These are phyloP conservation scores for Tephrocybe sp. DNA, from an alignment of 768 basidiomycete genomes.

Conservation along the genomic window DNA sequence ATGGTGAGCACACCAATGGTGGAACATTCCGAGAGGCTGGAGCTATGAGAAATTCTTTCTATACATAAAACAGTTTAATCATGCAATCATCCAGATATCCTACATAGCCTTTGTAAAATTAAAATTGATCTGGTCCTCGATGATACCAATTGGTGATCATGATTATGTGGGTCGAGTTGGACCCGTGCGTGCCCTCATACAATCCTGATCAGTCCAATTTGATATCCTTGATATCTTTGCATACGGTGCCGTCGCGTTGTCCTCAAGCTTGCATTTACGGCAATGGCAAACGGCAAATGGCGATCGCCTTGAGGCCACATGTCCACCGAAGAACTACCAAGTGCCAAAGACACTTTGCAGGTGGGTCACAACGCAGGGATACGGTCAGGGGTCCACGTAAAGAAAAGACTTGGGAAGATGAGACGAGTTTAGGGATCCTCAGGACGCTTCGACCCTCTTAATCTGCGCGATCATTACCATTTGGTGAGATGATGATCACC, in stretches of 20 bases:
- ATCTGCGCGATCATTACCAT: background rate
- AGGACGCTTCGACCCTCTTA: background rate
- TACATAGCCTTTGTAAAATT: background rate
- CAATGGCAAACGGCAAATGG: conserved; percentile 5
- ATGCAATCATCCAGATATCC: background rate
- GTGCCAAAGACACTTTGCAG: conserved; percentile 4
- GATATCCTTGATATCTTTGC: too few relatives aligned
- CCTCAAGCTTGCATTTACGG: conserved; percentile 6
- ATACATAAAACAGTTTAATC: background rate
- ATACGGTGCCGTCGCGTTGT: background rate
- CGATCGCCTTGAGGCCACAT: conserved; percentile 7
- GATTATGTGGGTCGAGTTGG: conserved; percentile 6
- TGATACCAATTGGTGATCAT: too few relatives aligned
- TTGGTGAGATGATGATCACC: background rate
- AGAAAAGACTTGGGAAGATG: too few relatives aligned
- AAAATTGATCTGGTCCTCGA: too few relatives aligned
- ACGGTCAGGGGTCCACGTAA: conserved; percentile 8
- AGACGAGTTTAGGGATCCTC: too few relatives aligned
- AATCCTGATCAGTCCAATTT: background rate
- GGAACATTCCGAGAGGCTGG: conserved; percentile 41
- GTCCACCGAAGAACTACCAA: background rate
- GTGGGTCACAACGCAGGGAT: background rate
- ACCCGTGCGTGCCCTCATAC: background rate
- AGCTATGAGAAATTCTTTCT: conserved; percentile 19
- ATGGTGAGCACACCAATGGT: conserved; percentile 40